Conservation (phyloP, 2,329 filamentous ascomycete genomes). For the Paraphoma chrysanthemicola region DNA sequence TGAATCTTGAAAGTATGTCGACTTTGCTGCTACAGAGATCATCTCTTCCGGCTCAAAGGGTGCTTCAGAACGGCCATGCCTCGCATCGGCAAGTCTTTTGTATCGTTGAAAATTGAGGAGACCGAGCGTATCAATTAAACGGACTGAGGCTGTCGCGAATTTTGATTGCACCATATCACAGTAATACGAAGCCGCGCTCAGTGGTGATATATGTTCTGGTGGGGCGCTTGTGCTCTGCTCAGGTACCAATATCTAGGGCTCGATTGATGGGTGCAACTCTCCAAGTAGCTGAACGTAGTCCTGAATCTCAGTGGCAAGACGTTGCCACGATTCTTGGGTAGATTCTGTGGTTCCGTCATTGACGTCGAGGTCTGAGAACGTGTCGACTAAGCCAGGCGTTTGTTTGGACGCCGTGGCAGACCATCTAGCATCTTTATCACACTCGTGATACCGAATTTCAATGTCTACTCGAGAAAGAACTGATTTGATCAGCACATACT, state of each 20-base stretch:
- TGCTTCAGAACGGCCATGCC: not conserved
- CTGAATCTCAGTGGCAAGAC: slow-evolving; percentile 1
- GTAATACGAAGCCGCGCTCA: not conserved
- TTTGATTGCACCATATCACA: not conserved
- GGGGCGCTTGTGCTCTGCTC: not conserved
- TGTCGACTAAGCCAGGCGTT: not conserved
- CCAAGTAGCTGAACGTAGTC: slow-evolving; percentile 12
- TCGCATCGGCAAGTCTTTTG: not conserved
- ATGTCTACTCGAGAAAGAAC: not conserved
- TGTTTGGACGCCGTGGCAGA: not conserved
- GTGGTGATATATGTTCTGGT: not conserved
- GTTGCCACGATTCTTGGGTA: not conserved
- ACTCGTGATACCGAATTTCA: too few species aligned
- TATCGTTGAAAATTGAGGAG: not conserved
- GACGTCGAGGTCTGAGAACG: too few species aligned
- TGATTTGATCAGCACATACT: not conserved
- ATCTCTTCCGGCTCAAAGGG: not conserved
- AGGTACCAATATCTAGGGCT: not conserved
- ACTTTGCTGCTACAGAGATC: not conserved
- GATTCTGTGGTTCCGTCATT: too few species aligned
- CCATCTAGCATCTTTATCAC: too few species aligned
- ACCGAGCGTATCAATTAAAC: not conserved
- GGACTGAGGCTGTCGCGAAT: not conserved
- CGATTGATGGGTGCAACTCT: slow-evolving; percentile 7
- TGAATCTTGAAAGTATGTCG: not conserved